Base-by-base conservation (phyloP, 106 monocot species). In the Apostasia shenzhenica region DNA sequence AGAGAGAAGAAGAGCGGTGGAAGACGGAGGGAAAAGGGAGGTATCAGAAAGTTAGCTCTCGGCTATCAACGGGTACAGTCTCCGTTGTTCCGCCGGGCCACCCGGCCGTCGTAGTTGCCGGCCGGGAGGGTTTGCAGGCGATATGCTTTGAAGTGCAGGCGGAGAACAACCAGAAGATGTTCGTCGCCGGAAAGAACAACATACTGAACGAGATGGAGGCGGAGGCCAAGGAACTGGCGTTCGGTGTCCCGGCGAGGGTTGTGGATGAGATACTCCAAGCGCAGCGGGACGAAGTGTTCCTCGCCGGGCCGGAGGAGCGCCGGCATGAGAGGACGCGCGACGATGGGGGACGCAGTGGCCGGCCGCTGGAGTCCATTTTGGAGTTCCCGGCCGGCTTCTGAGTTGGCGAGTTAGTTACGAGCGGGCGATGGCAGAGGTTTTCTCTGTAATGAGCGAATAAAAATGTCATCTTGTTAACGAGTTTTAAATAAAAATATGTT, bases 201-300 rank as follows among this genome's bases (percentile, higher is more conserved):
- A 41, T 83, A 1, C 51, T 81, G 64, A 80, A 66, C n/a, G 59
- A 80, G 60, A 74, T 93, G 81, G 86, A 86, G 62, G 67, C 45
- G 47, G 82, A 58, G 70, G 89, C 86, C 0, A 89, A 93, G 76
- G 86, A 79, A 82, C 69, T 93, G 14, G 72, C 79, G 8, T 93
- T 93, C 54, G 76, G 70, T 13, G 54, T 54, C 41, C 59, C 78
- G 26, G 75, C 75, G 42, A 66, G 41, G 46, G 69, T 75, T 13
- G 85, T 72, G 42, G 81, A 85, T 10, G 75, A 76, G 64, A 50
- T 81, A 42, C 37, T 65, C 71, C n/a, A 41, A 14, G 79, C 67
- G n/a, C 72, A 81, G 78, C 42, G 52, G 41, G 81, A 74, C 12
- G 42, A 57, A 40, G 77, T 75, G 0, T 82, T 89, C 55, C 3